Base-by-base conservation (phyloP, 495 filamentous ascomycete genomes). In the Podospora appendiculata region DNA sequence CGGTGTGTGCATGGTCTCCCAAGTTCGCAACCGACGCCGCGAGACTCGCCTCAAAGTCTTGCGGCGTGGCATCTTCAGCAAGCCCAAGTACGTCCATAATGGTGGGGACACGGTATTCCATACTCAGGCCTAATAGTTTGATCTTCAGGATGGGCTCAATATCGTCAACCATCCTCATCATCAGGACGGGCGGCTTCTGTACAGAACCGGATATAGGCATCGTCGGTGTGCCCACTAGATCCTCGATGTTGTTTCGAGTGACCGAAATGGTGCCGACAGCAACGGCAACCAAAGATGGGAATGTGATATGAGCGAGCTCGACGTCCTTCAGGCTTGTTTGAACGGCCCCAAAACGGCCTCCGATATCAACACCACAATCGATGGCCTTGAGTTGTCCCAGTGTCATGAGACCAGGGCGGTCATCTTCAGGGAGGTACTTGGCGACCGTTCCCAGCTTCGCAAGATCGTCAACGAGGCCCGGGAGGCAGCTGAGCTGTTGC, bases 371-470 rank as follows among this genome's bases (percentile, higher is more conserved):
- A 16, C 76, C 58, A 14, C 75, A 63, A 18, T 84, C 78, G 10
- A 90, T 53, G 8, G 82, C 74, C 44, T 81, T 77, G 40, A 96
- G 59, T n/a, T 80, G 68, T 9, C 77, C 72, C 13, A 97, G 69
- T 7, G 85, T 91, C 35, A 99, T 68, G 32, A 97, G 71, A 0
- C 94, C 94, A 12, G 94, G 94, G 0, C 93, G 82, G 55, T 96
- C 92, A 70, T 97, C 94, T 62, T 97, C 90, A 0, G 94, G 91
- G 5, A 99, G 75, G 60, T 97, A 96, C 60, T 95, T 96, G 11
- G 93, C 80, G 25, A 97, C 90, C 7, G 83, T 93, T 10, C 90
- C 86, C 6, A 97, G 72, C 58, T 83, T 85, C 12, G 85, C 76
- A 35, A 97, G 52, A 61, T 99, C 94, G 41, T 86, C 82, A 1